phyloP scores from a whole-genome alignment of 129 eudicot genomes.

The Helianthus annuus region HanXRQr2.0-SUNRISE NC_035434.2:138549297-138549796 shows the following conservation, averaged over 20 bases:
- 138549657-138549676: no score
- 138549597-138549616: no score
- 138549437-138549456: slow-evolving; percentile 89
- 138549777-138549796: no score
- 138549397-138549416: slow-evolving; percentile 19
- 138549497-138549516: slow-evolving; percentile 98
- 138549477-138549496: slow-evolving; percentile 90
- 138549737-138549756: no score
- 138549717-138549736: no score
- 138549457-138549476: slow-evolving; percentile 91
- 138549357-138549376: slow-evolving; percentile 78
- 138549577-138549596: no score
- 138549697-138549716: no score
- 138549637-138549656: no score
- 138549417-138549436: slow-evolving; percentile 61
- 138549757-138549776: no score
- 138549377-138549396: not conserved
- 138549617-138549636: no score
- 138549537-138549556: slow-evolving; percentile 11
- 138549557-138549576: slow-evolving; percentile 1
- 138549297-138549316: slow-evolving; percentile 88
- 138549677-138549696: no score
- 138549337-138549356: slow-evolving; percentile 86
- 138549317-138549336: slow-evolving; percentile 65
- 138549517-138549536: slow-evolving; percentile 81